Evolutionary conservation across 2,329 filamentous ascomycete species (phyloP).

Genomic region (Tolypocladium inflatum): DNA sequence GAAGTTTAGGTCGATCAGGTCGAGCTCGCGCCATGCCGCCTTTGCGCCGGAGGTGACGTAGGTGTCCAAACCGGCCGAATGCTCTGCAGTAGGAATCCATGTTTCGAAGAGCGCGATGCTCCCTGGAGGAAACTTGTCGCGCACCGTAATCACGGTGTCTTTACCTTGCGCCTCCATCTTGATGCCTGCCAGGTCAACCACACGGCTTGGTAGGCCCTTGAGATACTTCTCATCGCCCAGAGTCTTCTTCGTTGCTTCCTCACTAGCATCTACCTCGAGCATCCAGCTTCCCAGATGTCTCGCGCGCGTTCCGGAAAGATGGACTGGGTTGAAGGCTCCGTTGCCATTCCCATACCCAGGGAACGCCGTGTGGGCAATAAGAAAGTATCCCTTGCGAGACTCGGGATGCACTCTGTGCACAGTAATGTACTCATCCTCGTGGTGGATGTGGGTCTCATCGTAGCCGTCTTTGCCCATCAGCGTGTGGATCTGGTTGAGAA

Average conservation of each 20-base stretch:
- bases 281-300: slow-evolving; percentile 86
- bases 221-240: slow-evolving; percentile 62
- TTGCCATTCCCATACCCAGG: slow-evolving; percentile 82
- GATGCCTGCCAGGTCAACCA: slow-evolving; percentile 65
- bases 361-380: slow-evolving; percentile 94
- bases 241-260: slow-evolving; percentile 56
- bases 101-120: slow-evolving; percentile 95
- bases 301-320: slow-evolving; percentile 74
- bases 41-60: slow-evolving; percentile 77
- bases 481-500: slow-evolving; percentile 89
- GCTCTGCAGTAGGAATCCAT: slow-evolving; percentile 82
- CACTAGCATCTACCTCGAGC: slow-evolving; percentile 74
- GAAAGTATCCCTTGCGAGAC: slow-evolving; percentile 86
- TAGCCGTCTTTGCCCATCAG: slow-evolving; percentile 94
- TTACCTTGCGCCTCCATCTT: slow-evolving; percentile 61
- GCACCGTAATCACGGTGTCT: slow-evolving; percentile 71
- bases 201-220: slow-evolving; percentile 74
- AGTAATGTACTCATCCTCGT: slow-evolving; percentile 92
- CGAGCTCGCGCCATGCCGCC: slow-evolving; percentile 65
- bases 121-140: slow-evolving; percentile 79
- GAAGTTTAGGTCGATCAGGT: slow-evolving; percentile 81
- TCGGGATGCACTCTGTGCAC: slow-evolving; percentile 91
- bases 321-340: slow-evolving; percentile 68
- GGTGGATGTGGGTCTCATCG: slow-evolving; percentile 91
- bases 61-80: slow-evolving; percentile 72